A percentile compares a stretch with the other conserved stretches of the same genome.
Evolutionary conservation across 2,329 filamentous ascomycete genomes (phyloP).

Genomic region (Trichoderma sp.): DNA sequence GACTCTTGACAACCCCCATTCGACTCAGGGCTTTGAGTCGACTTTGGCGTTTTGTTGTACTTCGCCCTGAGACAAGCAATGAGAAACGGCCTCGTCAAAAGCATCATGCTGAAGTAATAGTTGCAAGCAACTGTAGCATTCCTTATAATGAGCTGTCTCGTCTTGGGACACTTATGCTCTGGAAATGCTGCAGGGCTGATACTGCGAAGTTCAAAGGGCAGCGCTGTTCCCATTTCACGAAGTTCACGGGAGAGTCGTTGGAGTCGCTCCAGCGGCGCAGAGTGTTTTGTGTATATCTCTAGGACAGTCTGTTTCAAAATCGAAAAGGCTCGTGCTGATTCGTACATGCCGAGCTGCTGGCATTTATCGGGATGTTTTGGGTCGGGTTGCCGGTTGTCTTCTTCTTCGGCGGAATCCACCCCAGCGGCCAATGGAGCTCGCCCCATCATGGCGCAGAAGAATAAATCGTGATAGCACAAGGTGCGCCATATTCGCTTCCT

Average conservation of each 20-base stretch:
- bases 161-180: not conserved
- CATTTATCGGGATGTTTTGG: not conserved
- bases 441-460: not conserved
- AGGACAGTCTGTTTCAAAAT: not conserved
- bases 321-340: not conserved
- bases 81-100: not conserved
- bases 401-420: not conserved
- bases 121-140: not conserved
- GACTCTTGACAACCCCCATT: not conserved
- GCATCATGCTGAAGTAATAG: conserved; percentile 8
- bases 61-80: not conserved
- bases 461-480: not conserved
- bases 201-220: not conserved
- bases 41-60: not conserved
- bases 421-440: not conserved
- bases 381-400: not conserved
- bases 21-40: not conserved
- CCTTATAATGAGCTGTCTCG: not conserved
- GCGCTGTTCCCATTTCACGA: not conserved
- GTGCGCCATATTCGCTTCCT: conserved; percentile 1
- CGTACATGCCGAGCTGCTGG: not conserved
- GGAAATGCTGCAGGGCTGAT: not conserved
- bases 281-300: not conserved
- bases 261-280: not conserved
- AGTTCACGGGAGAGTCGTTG: not conserved